These are phyloP conservation scores for Panicum miliaceum DNA, from an alignment of 176 grass and related monocot species.

Conservation along the genomic window DNA sequence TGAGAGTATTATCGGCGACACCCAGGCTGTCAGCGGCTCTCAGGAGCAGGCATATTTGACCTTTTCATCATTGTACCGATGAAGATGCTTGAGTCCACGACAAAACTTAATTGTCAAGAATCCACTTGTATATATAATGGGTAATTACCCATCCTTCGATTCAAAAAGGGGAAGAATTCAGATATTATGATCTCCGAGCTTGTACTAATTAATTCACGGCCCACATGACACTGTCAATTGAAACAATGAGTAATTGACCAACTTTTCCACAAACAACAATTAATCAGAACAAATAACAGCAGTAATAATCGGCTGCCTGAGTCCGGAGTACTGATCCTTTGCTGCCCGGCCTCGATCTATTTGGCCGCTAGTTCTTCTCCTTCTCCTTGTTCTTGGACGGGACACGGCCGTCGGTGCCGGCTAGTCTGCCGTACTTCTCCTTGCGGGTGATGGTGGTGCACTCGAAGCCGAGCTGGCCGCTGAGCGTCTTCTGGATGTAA, in stretches of 20 bases:
- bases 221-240: slow-evolving; percentile 11
- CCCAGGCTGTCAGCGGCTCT: too few relatives aligned
- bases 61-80: too few relatives aligned
- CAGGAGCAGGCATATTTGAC: too few relatives aligned
- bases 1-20: too few relatives aligned
- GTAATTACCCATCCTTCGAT: background rate
- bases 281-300: slow-evolving; percentile 51
- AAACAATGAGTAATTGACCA: slow-evolving; percentile 28
- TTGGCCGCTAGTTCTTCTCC: slow-evolving; percentile 52
- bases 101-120: too few relatives aligned
- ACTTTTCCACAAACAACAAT: slow-evolving; percentile 42
- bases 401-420: slow-evolving; percentile 80
- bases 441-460: slow-evolving; percentile 91
- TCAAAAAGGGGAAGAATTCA: background rate
- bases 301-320: slow-evolving; percentile 19
- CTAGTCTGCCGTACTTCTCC: slow-evolving; percentile 93
- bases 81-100: too few relatives aligned
- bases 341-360: background rate
- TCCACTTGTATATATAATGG: background rate
- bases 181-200: slow-evolving; percentile 30
- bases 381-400: slow-evolving; percentile 67
- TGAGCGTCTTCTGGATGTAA: slow-evolving; percentile 87
- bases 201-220: slow-evolving; percentile 40
- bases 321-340: background rate
- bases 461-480: slow-evolving; percentile 80